Evolutionary conservation across 768 basidiomycete species (phyloP).

Genomic region (Clavaria fumosa): DNA sequence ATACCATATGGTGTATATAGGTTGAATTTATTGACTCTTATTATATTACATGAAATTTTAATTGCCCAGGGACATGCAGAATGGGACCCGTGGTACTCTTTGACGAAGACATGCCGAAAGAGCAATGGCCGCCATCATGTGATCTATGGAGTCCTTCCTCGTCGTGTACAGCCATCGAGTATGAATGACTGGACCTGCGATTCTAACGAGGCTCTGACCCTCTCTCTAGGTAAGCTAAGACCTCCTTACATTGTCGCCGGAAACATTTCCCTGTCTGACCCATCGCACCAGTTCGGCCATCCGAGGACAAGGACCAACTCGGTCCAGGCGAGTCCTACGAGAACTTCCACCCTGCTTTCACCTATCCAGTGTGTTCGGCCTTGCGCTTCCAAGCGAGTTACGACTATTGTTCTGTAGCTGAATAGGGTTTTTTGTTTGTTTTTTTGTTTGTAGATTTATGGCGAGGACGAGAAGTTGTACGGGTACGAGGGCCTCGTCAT

Average conservation of each 20-base stretch:
- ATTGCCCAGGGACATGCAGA: too few species aligned
- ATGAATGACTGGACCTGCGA: constrained; percentile 65
- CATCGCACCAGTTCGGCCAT: constrained; percentile 42
- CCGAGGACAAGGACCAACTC: constrained; percentile 43
- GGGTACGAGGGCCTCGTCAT: constrained; percentile 78
- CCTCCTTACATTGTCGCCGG: not conserved
- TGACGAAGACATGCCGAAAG: too few species aligned
- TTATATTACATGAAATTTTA: too few species aligned
- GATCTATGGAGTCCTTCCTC: too few species aligned
- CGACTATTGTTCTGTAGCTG: not conserved
- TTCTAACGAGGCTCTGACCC: constrained; percentile 59
- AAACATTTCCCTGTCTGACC: not conserved
- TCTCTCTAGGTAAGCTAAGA: constrained; percentile 59
- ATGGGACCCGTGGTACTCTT: too few species aligned
- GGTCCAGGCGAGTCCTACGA: constrained; percentile 42
- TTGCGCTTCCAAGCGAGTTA: not conserved
- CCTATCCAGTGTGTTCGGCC: constrained; percentile 75
- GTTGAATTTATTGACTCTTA: too few species aligned
- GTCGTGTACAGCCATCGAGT: too few species aligned
- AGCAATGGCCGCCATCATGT: too few species aligned
- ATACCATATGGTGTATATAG: too few species aligned
- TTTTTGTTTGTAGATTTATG: constrained; percentile 52
- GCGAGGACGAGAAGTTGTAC: constrained; percentile 92
- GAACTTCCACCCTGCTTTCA: constrained; percentile 76
- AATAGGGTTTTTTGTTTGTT: not conserved